Evolutionary conservation across 2,329 filamentous ascomycete genomes (phyloP), one percentile per base, ranked within the genome.

Genomic region (Harringtonia lauricola): DNA sequence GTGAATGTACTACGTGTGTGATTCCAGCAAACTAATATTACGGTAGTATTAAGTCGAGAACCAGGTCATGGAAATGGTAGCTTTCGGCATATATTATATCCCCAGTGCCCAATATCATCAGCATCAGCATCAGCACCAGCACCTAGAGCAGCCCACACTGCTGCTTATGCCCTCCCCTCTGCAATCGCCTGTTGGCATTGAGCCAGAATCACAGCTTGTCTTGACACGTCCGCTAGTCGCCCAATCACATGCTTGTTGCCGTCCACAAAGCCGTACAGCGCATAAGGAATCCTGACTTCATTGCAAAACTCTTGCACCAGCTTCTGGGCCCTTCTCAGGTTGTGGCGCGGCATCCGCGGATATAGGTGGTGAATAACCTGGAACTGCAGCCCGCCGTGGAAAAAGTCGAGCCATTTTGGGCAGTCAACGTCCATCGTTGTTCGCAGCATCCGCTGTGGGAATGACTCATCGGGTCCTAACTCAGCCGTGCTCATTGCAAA

Each of bases 351-450:
- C 49, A 94, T 79, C 12, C 87, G 76, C 2, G 87, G 87, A 57
- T 81, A 94, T 19, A 94, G 66, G 58, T 94, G 87, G 57, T 94
- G 87, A 41, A 94, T 81, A 8, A 82, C 86, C 61, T 94, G 87
- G 62, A 94, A 94, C 60, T 94, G 88, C 49, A 94, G 66, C 4
- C 87, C 88, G 19, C 87, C 87, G 54, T 94, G 87, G 61, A 94
- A 76, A 58, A 88, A 94, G 58, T 94, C 87, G 13, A 94, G 70
- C 87, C 88, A 94, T 13, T 74, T 70, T 1, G 87, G 86, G 57
- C 87, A 94, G 58, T 92, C 86, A 19, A 94, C 80, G 51, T 94
- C 87, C 87, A 95, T 94, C 13, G 88, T 94, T 1, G 88, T 95
- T 52, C 89, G 81, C 37, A 95, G 71, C 82, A 94, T 92, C 60